A percentile compares a stretch with the other conserved stretches of the same genome.
phyloP scores from a whole-genome alignment of 495 filamentous ascomycete genomes.

The Penicillium flavigenum region DNA sequence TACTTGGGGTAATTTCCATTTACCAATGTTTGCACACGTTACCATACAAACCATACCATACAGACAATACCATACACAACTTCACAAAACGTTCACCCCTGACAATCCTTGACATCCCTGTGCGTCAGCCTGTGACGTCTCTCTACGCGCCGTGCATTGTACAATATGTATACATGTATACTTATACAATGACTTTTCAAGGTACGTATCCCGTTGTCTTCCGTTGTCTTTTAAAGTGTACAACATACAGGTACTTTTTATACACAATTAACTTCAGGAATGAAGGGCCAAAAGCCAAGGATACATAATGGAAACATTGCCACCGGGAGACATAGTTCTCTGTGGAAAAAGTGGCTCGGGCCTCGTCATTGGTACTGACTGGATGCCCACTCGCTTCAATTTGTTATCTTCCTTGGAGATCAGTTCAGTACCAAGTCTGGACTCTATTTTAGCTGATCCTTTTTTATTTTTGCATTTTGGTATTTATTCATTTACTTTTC shows the following conservation, averaged over 20 bases:
- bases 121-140: conserved; percentile 36
- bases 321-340: conserved; percentile 22
- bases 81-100: conserved; percentile 22
- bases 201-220: neutral
- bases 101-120: conserved; percentile 26
- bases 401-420: conserved; percentile 16
- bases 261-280: neutral
- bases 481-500: conserved; percentile 11
- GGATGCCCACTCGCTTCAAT: conserved; percentile 17
- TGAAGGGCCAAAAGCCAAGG: conserved; percentile 16
- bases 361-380: conserved; percentile 26
- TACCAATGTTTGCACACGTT: neutral
- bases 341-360: conserved; percentile 17
- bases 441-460: conserved; percentile 19
- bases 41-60: neutral
- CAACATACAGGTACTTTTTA: neutral
- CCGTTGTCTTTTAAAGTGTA: neutral
- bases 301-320: conserved; percentile 20
- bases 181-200: neutral
- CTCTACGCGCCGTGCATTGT: conserved; percentile 6
- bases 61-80: neutral
- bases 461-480: conserved; percentile 6
- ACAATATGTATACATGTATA: neutral
- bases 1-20: neutral
- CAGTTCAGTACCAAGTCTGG: conserved; percentile 6